Base-by-base conservation (phyloP, 352 stramenopile species). In the Phytophthora pluvialis region DNA sequence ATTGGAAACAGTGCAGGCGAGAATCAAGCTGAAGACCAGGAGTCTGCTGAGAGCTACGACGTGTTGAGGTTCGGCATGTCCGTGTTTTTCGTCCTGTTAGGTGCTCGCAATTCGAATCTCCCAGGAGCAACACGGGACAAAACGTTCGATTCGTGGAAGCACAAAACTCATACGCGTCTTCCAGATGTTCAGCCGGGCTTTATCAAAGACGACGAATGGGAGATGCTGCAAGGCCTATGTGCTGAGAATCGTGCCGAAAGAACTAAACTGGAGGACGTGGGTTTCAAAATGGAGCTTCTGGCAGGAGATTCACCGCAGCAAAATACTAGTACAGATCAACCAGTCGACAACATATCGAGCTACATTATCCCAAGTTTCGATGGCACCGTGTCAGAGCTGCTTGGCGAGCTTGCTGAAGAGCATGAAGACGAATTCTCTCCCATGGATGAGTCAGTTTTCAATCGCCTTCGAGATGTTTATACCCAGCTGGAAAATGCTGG, bases 201-300 rank as follows among this genome's bases (percentile, higher is more conserved):
- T 32, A 72, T 72, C 12, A 36, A 43, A 32, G 45, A 56, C 13
- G 44, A 44, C 13, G 64, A 72, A 64, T 72, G 64, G 64, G 45
- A 72, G 15, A 43, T 72, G 15, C 46, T 72, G 2, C 58, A 40
- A 58, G 50, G 38, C 12, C 26, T 72, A 5, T 68, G 64, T 43
- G 45, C 57, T 31, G 39, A 58, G 31, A 50, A 60, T 13, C 64
- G 58, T 25, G 42, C 29, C 6, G 47, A 68, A 10, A 60, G 64
- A 45, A 40, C 38, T 18, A 64, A 56, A 18, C 21, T 72, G 13
- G 64, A 64, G 52, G 58, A 63, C 26, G 36, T 58, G 15, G 8
- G 60, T 56, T 59, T 68, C 45, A 72, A 68, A 40, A 68, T 72
- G 58, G 28, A 72, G 26, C 38, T 54, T 6, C 11, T 72, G 36